Evolutionary conservation across 2,329 filamentous ascomycete species (phyloP).

Genomic region (Neospermospora avenae): DNA sequence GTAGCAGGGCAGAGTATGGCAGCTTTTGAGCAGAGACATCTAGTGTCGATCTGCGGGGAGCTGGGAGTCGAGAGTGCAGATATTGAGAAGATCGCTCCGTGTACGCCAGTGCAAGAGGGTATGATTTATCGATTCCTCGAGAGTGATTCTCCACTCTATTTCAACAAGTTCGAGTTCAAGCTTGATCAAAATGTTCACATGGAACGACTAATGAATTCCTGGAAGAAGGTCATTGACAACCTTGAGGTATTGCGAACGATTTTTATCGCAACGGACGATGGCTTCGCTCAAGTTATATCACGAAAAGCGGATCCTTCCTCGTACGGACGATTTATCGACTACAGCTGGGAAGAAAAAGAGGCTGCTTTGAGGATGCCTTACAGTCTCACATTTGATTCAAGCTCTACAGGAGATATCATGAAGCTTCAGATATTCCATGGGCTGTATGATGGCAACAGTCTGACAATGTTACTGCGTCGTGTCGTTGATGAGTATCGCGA

Average conservation of each 20-base stretch:
- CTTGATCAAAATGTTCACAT: slow-evolving; percentile 47
- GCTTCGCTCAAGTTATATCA: slow-evolving; percentile 70
- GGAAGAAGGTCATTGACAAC: slow-evolving; percentile 48
- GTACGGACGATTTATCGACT: slow-evolving; percentile 36
- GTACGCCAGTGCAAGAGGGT: slow-evolving; percentile 81
- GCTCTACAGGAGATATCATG: slow-evolving; percentile 38
- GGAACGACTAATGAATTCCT: slow-evolving; percentile 51
- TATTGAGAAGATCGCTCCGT: slow-evolving; percentile 75
- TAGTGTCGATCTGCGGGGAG: slow-evolving; percentile 38
- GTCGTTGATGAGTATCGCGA: slow-evolving; percentile 52
- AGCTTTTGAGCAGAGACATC: slow-evolving; percentile 38
- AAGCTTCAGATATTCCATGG: slow-evolving; percentile 76
- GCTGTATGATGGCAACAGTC: slow-evolving; percentile 80
- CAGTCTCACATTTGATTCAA: slow-evolving; percentile 15
- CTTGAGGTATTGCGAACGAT: slow-evolving; percentile 68
- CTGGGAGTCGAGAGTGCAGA: slow-evolving; percentile 49
- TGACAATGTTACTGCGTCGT: slow-evolving; percentile 62
- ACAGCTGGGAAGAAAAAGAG: slow-evolving; percentile 24
- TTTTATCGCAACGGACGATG: slow-evolving; percentile 71
- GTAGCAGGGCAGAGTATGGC: slow-evolving; percentile 40
- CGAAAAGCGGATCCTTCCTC: slow-evolving; percentile 44
- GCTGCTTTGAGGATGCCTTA: slow-evolving; percentile 30
- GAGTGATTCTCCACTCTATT: slow-evolving; percentile 61
- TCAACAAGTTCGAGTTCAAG: slow-evolving; percentile 67
- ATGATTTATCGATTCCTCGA: slow-evolving; percentile 72